Evolutionary conservation across 257 asterid genomes (phyloP).

Genomic region (Nicotiana attenuata): DNA sequence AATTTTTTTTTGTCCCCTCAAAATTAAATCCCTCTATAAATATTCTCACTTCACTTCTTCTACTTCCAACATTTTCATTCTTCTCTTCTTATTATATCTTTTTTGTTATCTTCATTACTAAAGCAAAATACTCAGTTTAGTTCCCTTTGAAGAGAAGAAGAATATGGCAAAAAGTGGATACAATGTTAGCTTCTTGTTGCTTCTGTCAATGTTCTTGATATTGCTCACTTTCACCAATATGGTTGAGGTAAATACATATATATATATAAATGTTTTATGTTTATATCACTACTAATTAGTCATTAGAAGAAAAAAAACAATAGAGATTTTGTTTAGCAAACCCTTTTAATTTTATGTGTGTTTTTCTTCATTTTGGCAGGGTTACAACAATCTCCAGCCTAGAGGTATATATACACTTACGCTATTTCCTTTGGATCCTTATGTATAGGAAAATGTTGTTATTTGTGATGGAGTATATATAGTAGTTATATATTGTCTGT

Average conservation of each 20-base stretch:
- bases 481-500: too few species aligned
- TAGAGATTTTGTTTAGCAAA: background rate
- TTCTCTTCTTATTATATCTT: background rate
- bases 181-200: slow-evolving; percentile 15
- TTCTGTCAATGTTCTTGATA: slow-evolving; percentile 21
- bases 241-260: slow-evolving; percentile 20
- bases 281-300: background rate
- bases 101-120: background rate
- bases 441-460: background rate
- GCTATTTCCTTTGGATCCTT: background rate
- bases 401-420: background rate
- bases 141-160: background rate
- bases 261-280: background rate
- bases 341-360: background rate
- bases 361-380: slow-evolving; percentile 12
- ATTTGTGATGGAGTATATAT: background rate
- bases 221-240: slow-evolving; percentile 17
- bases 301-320: background rate
- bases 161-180: slow-evolving; percentile 14
- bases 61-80: background rate
- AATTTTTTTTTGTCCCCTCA: background rate
- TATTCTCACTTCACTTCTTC: background rate
- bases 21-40: slow-evolving; percentile 20
- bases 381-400: slow-evolving; percentile 26
- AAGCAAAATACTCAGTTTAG: background rate